Evolutionary conservation across 176 grass and related monocot genomes (phyloP), one percentile per base, ranked within the genome.

Genomic region (Avena insularis): DNA sequence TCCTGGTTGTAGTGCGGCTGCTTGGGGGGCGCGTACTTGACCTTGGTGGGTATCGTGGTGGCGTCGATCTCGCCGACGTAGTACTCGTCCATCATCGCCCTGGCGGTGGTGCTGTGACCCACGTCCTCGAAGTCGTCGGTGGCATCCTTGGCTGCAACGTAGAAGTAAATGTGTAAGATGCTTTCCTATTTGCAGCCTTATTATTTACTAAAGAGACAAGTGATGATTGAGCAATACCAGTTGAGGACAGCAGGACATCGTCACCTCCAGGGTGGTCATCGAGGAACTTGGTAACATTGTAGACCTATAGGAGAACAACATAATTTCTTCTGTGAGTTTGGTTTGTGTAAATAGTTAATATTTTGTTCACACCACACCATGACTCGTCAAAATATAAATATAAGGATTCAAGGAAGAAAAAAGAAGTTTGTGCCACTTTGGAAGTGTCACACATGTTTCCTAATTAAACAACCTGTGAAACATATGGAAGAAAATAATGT

Each of bases 221-320:
- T 14, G 20, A 84, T 87, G 78, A 62, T 54, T 9, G 57, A 21
- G n/a, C 40, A 43, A 33, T 98, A 98, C 96, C 96, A 48, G 93
- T 95, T 81, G 96, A 92, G 79, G 93, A 94, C 54, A 98, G 61
- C 65, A 98, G 78, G 75, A 98, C 93, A 75, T 98, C 96, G 49
- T 98, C 96, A 59, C 96, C 96, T 79, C 96, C 96, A 79, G 96
- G 96, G 87, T 98, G 96, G 83, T 98, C 96, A 75, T 98, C 96
- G 56, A 96, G 87, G 76, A 98, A 98, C 79, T 94, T 98, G 63
- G 96, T 98, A 78, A 98, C 93, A 87, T 98, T 82, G 90, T 98
- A 96, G 62, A 98, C 96, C 96, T 96, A 75, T 3, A 23, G 29
- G 35, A 85, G 71, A 49, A 77, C 23, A 86, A 9, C 4, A 73